Percentiles rank a stretch among this genome's conserved stretches.
Evolutionary conservation across 139 green algal species (phyloP).

Genomic region (Chlamydomonas incerta): DNA sequence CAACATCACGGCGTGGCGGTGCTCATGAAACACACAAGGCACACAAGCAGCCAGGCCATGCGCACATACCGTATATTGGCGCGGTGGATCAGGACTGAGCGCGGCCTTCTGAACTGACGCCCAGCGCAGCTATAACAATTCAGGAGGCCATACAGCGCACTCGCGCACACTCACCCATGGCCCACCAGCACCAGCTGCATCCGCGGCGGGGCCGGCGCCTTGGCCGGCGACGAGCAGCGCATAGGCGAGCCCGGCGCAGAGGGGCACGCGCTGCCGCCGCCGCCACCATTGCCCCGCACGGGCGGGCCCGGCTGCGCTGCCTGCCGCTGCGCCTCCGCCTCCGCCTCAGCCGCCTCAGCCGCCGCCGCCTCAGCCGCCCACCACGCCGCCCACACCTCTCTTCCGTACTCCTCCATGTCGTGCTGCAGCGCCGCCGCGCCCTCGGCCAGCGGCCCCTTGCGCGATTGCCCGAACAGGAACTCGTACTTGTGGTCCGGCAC

Average conservation of each 20-base stretch:
- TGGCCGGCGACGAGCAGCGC: no score
- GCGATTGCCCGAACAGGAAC: conserved; percentile 42
- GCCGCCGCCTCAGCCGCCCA: background rate
- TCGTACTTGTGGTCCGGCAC: conserved; percentile 52
- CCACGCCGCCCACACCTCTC: background rate
- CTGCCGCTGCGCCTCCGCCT: no score
- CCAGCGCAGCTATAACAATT: no score
- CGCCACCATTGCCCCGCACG: background rate
- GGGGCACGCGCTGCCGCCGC: background rate
- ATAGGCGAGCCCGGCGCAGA: background rate
- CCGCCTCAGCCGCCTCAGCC: no score
- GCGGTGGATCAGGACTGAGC: no score
- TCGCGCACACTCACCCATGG: conserved; percentile 19
- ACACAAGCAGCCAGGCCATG: no score
- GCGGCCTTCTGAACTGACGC: no score
- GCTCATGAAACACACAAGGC: no score
- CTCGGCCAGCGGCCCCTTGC: background rate
- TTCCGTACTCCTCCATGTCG: conserved; percentile 28
- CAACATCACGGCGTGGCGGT: no score
- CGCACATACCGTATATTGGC: no score
- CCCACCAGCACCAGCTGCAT: conserved; percentile 33
- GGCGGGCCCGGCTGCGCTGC: no score
- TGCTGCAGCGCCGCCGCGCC: conserved; percentile 19
- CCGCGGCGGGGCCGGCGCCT: background rate
- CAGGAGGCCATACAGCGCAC: no score